A percentile compares a stretch with the other conserved stretches of the same genome.
phyloP scores from a whole-genome alignment of 768 basidiomycete genomes.

The Russula foetens region DNA sequence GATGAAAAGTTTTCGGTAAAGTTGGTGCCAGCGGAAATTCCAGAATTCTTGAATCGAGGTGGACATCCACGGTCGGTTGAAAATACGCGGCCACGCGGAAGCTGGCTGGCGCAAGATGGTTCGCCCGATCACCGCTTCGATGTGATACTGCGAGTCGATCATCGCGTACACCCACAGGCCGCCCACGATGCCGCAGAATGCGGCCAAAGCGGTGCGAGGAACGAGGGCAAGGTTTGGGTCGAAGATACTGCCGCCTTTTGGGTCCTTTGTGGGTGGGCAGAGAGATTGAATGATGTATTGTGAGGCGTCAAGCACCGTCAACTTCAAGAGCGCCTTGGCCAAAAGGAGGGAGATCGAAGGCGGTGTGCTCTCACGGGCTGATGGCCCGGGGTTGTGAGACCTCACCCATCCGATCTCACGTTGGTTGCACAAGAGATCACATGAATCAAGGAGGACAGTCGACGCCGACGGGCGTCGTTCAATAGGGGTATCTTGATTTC shows the following conservation, averaged over 20 bases:
- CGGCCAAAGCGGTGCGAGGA: too few relatives aligned
- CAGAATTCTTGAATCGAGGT: too few relatives aligned
- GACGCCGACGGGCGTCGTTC: too few relatives aligned
- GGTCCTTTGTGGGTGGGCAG: neutral
- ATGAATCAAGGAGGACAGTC: conserved; percentile 4
- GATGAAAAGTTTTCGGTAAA: too few relatives aligned
- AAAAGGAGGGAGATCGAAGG: neutral
- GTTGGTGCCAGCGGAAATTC: too few relatives aligned
- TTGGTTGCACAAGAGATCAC: conserved; percentile 2
- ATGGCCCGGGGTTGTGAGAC: conserved; percentile 8
- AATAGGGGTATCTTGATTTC: too few relatives aligned
- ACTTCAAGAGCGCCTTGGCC: neutral
- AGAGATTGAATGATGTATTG: conserved; percentile 1
- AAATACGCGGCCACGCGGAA: too few relatives aligned
- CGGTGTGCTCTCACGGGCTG: too few relatives aligned
- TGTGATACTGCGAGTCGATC: neutral
- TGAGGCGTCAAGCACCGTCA: conserved; percentile 1
- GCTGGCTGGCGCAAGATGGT: too few relatives aligned
- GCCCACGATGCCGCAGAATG: neutral
- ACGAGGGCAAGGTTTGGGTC: too few relatives aligned
- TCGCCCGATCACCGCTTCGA: neutral
- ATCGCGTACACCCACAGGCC: neutral
- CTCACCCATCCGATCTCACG: conserved; percentile 15
- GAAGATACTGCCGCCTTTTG: too few relatives aligned
- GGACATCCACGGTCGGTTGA: too few relatives aligned